phyloP scores from a whole-genome alignment of 805 yeast species.

The Saturnispora bothae region DNA sequence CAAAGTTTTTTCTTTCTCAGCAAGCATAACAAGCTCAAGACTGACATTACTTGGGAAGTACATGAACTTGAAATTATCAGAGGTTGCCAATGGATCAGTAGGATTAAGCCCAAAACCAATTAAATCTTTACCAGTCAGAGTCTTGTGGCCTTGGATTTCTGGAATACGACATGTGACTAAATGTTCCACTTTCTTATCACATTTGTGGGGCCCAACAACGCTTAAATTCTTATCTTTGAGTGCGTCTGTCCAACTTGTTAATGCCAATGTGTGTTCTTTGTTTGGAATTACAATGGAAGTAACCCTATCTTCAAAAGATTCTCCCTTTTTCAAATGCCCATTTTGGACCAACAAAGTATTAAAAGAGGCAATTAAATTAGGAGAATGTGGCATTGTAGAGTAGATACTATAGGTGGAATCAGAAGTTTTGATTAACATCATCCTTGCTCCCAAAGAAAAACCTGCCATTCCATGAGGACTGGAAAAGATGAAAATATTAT shows the following conservation, averaged over 20 bases:
- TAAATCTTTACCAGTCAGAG: not conserved
- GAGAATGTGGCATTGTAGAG: conserved; percentile 47
- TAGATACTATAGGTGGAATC: conserved; percentile 34
- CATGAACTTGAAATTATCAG: conserved; percentile 39
- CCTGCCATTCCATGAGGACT: conserved; percentile 18
- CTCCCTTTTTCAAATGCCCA: conserved; percentile 24
- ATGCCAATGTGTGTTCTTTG: conserved; percentile 44
- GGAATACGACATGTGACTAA: conserved; percentile 2
- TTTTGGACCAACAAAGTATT: conserved; percentile 17
- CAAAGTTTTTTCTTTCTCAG: conserved; percentile 36
- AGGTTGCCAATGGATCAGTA: conserved; percentile 21
- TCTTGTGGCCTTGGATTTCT: not conserved
- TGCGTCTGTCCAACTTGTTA: not conserved
- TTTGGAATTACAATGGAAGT: conserved; percentile 51
- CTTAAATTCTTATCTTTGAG: not conserved
- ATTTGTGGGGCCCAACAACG: not conserved
- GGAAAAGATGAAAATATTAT: conserved; percentile 26
- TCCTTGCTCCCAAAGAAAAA: conserved; percentile 29
- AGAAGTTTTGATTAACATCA: conserved; percentile 25
- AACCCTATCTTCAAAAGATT: conserved; percentile 28
- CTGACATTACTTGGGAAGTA: conserved; percentile 47
- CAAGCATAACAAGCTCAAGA: conserved; percentile 45
- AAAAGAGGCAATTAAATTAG: conserved; percentile 32
- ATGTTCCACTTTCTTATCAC: not conserved
- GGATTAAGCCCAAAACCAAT: conserved; percentile 27